Conservation (phyloP, 768 basidiomycete species). For the Collybiopsis confluens region DNA sequence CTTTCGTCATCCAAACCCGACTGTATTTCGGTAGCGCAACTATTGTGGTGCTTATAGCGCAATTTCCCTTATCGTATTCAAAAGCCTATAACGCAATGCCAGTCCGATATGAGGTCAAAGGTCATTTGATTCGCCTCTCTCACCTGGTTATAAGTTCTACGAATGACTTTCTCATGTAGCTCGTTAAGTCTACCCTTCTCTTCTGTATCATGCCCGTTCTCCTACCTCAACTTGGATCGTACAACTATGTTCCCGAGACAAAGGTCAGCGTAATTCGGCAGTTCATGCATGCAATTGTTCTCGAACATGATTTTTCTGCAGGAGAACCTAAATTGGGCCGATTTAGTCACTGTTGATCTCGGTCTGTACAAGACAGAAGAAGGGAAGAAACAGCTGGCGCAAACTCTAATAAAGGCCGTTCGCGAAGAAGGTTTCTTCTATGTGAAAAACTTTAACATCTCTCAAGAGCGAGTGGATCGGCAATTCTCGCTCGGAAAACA, state of each 20-base stretch:
- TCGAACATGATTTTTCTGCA: no score
- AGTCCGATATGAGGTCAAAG: no score
- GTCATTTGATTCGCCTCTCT: no score
- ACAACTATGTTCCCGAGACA: constrained; percentile 35
- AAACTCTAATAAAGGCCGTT: constrained; percentile 38
- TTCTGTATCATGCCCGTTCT: constrained; percentile 21
- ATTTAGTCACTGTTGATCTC: constrained; percentile 43
- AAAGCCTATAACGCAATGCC: no score
- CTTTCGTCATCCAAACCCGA: no score
- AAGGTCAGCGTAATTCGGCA: constrained; percentile 28
- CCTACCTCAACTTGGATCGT: constrained; percentile 34
- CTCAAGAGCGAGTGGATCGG: constrained; percentile 42
- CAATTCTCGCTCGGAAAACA: constrained; percentile 43
- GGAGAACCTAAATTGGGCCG: constrained; percentile 48
- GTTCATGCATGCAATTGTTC: no score
- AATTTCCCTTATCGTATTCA: no score
- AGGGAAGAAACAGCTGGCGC: constrained; percentile 36
- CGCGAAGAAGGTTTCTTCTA: constrained; percentile 49
- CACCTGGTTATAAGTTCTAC: no score
- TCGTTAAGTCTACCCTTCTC: no score
- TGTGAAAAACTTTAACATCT: constrained; percentile 46
- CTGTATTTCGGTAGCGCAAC: no score
- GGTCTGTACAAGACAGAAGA: constrained; percentile 33
- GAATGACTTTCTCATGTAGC: no score
- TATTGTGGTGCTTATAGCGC: no score